Base-by-base conservation (phyloP, 139 green algal genomes). In the Bryopsis sp. region DNA sequence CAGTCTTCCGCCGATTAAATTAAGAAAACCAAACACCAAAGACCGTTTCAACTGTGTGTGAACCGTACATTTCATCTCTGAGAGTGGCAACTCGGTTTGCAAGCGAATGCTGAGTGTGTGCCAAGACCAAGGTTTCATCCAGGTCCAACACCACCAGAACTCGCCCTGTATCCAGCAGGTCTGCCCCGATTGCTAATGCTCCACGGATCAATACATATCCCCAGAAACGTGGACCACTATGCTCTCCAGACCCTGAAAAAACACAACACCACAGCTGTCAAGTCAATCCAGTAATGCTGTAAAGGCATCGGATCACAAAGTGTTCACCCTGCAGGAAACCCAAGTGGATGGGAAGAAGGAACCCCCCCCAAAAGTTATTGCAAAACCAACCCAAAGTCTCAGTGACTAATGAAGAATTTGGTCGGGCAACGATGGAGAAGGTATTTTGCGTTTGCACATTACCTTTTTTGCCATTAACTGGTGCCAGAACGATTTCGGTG, bases 51-150 rank as follows among this genome's bases (percentile, higher is more conserved):
- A n/a, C n/a, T n/a, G n/a, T n/a, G n/a, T n/a, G n/a, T n/a, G n/a
- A n/a, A 36, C 7, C 73, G 3, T n/a, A 75, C 71, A 54, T 76
- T 31, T 57, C 61, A 2, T 29, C 64, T 11, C 50, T 54, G 39
- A 57, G 74, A 59, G 36, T 59, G 37, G n/a, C 68, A 57, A 80
- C 71, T 39, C 76, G 73, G 26, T 47, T 65, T n/a, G 70, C 33
- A 58, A 90, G 67, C 59, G 77, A 83, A 38, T 72, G 75, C n/a
- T 66, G 58, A 26, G 76, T 76, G 43, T 78, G 74, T 31, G 86
- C 86, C 34, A 85, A 74, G 50, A 96, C 70, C 60, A 95, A 74
- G 0, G 89, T 96, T 63, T 96, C 89, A 65, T 96, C 89, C 65
- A 96, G 67, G 58, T 96, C 89, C 73, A 96, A 86, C 29, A 95